Evolutionary conservation across 345 rosid species (phyloP).

Genomic region (Firmiana major): DNA sequence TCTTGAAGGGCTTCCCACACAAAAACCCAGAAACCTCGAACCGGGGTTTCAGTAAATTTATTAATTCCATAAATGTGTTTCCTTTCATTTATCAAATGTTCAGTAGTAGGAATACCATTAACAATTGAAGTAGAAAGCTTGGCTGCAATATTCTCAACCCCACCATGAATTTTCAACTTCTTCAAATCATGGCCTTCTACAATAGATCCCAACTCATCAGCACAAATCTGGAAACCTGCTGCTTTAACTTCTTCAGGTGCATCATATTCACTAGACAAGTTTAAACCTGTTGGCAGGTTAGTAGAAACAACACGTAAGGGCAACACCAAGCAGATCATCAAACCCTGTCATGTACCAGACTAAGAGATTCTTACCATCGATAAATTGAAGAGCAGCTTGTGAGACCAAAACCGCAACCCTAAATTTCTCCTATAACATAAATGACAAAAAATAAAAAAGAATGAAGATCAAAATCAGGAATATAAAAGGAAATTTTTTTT

Average conservation of each 20-base stretch:
- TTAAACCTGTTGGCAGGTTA: slow-evolving; percentile 37
- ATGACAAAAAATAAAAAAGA: background rate
- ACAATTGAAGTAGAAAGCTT: slow-evolving; percentile 63
- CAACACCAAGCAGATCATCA: background rate
- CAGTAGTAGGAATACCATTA: slow-evolving; percentile 55
- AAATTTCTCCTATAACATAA: slow-evolving; percentile 58
- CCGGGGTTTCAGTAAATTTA: slow-evolving; percentile 73
- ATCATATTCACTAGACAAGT: slow-evolving; percentile 57
- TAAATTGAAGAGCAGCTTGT: slow-evolving; percentile 89
- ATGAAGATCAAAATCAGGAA: slow-evolving; percentile 9
- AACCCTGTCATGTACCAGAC: background rate
- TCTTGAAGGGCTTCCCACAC: slow-evolving; percentile 69
- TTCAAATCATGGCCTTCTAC: slow-evolving; percentile 84
- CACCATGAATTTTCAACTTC: slow-evolving; percentile 71
- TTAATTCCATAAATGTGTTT: slow-evolving; percentile 69
- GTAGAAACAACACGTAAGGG: slow-evolving; percentile 17
- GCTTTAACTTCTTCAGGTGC: slow-evolving; percentile 68
- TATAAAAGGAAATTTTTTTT: background rate
- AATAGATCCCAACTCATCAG: slow-evolving; percentile 81
- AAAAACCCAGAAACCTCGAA: slow-evolving; percentile 72
- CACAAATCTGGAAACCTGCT: slow-evolving; percentile 82
- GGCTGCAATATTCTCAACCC: slow-evolving; percentile 53
- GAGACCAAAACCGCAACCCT: slow-evolving; percentile 90
- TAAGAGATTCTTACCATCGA: slow-evolving; percentile 49
- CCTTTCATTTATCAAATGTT: slow-evolving; percentile 40